Percentiles rank a stretch among this genome's conserved stretches.
phyloP scores from a whole-genome alignment of 2,329 filamentous ascomycete species.

The Pseudodiploospora longispora region DNA sequence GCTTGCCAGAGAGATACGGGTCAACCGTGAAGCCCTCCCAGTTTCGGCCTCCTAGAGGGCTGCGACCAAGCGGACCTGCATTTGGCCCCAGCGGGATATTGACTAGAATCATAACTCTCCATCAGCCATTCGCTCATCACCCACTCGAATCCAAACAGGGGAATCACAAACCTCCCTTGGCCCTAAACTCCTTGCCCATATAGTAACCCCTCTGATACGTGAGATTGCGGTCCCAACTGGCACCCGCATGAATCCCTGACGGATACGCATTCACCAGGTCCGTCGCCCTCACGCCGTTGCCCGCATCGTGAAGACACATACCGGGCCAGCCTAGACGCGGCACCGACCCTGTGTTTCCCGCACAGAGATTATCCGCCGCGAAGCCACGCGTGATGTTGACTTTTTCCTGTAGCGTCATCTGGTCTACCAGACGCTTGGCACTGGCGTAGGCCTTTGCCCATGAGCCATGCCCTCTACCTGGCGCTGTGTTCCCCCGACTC shows the following conservation, averaged over 20 bases:
- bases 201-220: conserved; percentile 41
- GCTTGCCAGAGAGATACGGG: conserved; percentile 60
- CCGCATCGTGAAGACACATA: conserved; percentile 42
- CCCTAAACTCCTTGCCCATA: conserved; percentile 50
- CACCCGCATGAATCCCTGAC: conserved; percentile 39
- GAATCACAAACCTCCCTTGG: conserved; percentile 43
- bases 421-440: conserved; percentile 47
- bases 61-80: conserved; percentile 63
- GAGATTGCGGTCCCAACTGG: conserved; percentile 46
- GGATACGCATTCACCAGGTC: conserved; percentile 42
- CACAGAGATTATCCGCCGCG: conserved; percentile 42
- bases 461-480: conserved; percentile 22
- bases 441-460: conserved; percentile 54
- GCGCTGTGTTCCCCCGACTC: conserved; percentile 14
- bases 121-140: neutral
- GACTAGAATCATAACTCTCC: conserved; percentile 22
- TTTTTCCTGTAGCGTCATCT: conserved; percentile 61
- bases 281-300: conserved; percentile 39
- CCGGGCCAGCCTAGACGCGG: conserved; percentile 38
- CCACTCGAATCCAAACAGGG: accelerated
- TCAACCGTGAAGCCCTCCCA: conserved; percentile 72
- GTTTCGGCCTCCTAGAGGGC: conserved; percentile 61
- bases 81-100: conserved; percentile 64
- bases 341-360: conserved; percentile 38
- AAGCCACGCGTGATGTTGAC: conserved; percentile 45